Percentiles rank a stretch among this genome's conserved stretches.
Conservation (phyloP, 1,139 yeast genomes). For the Pichia sorboxylosa region DNA sequence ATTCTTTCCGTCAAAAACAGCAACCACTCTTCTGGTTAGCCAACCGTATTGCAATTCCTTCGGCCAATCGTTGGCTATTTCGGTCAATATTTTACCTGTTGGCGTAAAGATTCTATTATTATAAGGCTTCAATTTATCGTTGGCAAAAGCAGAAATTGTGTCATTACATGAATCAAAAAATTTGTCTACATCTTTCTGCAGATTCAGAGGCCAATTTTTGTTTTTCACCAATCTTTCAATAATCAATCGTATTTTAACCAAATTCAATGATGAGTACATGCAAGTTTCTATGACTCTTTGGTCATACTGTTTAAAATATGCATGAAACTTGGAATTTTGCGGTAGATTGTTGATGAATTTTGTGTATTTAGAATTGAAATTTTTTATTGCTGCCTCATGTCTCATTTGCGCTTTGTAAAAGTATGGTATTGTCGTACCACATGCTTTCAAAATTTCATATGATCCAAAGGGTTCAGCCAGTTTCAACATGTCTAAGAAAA, state of each 20-base stretch:
- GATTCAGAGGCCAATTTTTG: conserved; percentile 28
- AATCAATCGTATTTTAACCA: conserved; percentile 59
- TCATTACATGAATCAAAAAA: conserved; percentile 45
- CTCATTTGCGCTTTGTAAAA: conserved; percentile 87
- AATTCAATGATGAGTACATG: conserved; percentile 58
- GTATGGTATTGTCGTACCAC: conserved; percentile 74
- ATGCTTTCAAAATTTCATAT: conserved; percentile 64
- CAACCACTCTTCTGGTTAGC: conserved; percentile 75
- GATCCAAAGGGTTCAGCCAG: conserved; percentile 58
- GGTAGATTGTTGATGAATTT: conserved; percentile 16
- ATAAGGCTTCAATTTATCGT: conserved; percentile 35
- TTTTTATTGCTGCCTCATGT: conserved; percentile 81
- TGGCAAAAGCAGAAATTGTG: conserved; percentile 77
- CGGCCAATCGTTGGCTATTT: conserved; percentile 82
- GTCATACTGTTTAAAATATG: conserved; percentile 29
- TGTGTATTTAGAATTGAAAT: conserved; percentile 34
- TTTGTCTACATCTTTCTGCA: conserved; percentile 25
- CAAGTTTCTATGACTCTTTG: conserved; percentile 54
- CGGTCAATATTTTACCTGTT: conserved; percentile 78
- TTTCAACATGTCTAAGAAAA: conserved; percentile 63
- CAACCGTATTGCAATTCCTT: conserved; percentile 77
- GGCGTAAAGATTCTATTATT: conserved; percentile 74
- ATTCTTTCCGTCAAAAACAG: conserved; percentile 55
- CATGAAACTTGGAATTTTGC: conserved; percentile 16
- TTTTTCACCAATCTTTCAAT: conserved; percentile 42